Evolutionary conservation across 441 rosid genomes (phyloP).

Genomic region (Aquilaria agallochum): DNA sequence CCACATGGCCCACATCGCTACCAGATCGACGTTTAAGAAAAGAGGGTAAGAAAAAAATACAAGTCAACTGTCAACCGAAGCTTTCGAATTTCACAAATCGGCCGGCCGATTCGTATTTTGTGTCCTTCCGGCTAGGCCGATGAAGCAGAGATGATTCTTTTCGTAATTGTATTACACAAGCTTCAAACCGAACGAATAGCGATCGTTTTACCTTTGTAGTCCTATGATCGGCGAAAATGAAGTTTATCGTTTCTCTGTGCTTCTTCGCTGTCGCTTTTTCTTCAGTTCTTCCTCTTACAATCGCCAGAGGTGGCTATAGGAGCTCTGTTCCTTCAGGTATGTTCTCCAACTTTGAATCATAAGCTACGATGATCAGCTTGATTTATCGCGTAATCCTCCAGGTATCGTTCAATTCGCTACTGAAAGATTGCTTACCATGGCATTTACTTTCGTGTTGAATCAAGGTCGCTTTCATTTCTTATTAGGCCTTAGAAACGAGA

Average conservation of each 20-base stretch:
- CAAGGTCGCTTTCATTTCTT: neutral
- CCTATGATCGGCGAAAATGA: neutral
- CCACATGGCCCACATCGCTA: too few relatives aligned
- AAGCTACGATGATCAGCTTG: neutral
- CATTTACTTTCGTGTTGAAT: neutral
- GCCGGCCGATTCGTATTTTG: neutral
- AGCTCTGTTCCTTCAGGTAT: slow-evolving; percentile 27
- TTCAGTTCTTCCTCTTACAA: slow-evolving; percentile 17
- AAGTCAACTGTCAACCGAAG: too few relatives aligned
- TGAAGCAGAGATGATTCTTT: neutral
- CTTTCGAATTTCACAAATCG: too few relatives aligned
- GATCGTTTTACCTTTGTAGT: neutral
- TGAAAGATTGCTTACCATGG: too few relatives aligned
- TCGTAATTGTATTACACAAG: neutral
- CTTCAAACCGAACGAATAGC: neutral
- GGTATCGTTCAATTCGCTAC: too few relatives aligned
- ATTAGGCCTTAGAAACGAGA: slow-evolving; percentile 24
- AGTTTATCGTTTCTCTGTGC: neutral
- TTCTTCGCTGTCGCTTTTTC: neutral
- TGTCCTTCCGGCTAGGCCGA: neutral
- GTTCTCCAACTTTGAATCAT: slow-evolving; percentile 4
- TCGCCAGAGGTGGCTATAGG: slow-evolving; percentile 46
- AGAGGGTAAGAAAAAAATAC: too few relatives aligned
- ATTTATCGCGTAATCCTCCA: neutral
- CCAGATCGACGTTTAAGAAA: too few relatives aligned